Evolutionary conservation across 2,329 filamentous ascomycete genomes (phyloP).

Genomic region (Parasarocladium wereldwijsianum): DNA sequence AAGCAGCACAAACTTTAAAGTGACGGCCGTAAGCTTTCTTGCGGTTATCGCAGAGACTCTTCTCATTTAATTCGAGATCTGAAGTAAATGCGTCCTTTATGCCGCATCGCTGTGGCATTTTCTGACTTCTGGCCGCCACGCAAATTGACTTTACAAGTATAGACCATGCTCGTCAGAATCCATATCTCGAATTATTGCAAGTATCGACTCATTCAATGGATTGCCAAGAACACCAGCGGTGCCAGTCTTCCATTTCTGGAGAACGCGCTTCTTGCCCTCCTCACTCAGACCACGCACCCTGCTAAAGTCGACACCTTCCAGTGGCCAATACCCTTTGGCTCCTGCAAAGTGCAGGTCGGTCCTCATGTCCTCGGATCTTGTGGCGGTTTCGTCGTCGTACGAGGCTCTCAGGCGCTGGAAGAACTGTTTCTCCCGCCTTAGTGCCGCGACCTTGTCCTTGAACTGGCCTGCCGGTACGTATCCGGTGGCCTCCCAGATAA

Average conservation of each 20-base stretch:
- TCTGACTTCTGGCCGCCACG: too few relatives aligned
- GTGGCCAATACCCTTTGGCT: conserved; percentile 1
- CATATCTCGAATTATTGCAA: background rate
- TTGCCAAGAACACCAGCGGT: background rate
- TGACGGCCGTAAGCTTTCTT: too few relatives aligned
- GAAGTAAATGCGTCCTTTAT: too few relatives aligned
- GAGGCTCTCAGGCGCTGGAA: background rate
- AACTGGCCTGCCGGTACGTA: background rate
- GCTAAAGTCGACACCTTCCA: conserved; percentile 2
- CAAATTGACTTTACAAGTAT: too few relatives aligned
- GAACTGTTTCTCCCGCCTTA: conserved; percentile 1
- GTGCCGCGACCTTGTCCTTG: background rate
- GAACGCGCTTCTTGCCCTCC: conserved; percentile 1
- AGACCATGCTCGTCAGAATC: background rate
- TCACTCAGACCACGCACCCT: conserved; percentile 1
- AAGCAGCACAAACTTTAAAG: too few relatives aligned
- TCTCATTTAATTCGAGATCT: too few relatives aligned
- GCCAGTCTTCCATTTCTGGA: conserved; percentile 1
- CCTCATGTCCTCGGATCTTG: conserved; percentile 1
- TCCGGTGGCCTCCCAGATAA: conserved; percentile 1
- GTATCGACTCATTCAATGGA: conserved; percentile 1
- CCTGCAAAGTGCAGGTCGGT: background rate
- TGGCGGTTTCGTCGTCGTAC: background rate
- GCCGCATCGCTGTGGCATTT: too few relatives aligned
- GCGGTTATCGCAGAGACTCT: too few relatives aligned